These are phyloP conservation scores for Talaromyces sp. DNA, from an alignment of 2,329 filamentous ascomycete species.

Conservation along the genomic window DNA sequence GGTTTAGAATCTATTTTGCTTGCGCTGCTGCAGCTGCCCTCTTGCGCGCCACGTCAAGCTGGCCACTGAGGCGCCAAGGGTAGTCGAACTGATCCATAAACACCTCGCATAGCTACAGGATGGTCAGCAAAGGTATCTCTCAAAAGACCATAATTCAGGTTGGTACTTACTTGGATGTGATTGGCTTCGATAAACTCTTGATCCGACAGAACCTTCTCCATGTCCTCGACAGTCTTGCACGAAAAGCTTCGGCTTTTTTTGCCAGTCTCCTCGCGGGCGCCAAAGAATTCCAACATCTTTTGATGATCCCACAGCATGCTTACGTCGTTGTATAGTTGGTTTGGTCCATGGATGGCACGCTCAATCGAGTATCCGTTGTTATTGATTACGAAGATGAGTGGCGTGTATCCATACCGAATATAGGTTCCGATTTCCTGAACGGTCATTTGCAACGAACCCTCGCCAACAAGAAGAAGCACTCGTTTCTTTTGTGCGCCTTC, in stretches of 20 bases:
- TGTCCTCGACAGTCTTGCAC: constrained; percentile 3
- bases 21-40: background rate
- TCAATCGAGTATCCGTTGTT: constrained; percentile 48
- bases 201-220: constrained; percentile 3
- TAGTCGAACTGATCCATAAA: constrained; percentile 8
- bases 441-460: constrained; percentile 11
- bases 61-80: background rate
- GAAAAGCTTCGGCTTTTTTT: background rate
- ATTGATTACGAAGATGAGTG: constrained; percentile 60
- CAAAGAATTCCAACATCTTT: constrained; percentile 42
- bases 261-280: background rate
- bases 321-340: constrained; percentile 9
- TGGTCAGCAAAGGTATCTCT: background rate
- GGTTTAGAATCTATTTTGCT: background rate
- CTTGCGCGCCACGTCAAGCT: background rate
- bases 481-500: constrained; percentile 1
- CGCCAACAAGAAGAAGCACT: constrained; percentile 8
- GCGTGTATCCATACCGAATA: constrained; percentile 36
- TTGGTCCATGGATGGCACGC: constrained; percentile 42
- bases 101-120: constrained; percentile 1
- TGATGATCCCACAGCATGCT: constrained; percentile 64
- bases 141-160: background rate
- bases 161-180: constrained; percentile 3
- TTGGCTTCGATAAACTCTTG: constrained; percentile 1
- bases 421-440: constrained; percentile 51